phyloP scores from a whole-genome alignment of 2,329 filamentous ascomycete species.

The Anisogramma anomala region DNA sequence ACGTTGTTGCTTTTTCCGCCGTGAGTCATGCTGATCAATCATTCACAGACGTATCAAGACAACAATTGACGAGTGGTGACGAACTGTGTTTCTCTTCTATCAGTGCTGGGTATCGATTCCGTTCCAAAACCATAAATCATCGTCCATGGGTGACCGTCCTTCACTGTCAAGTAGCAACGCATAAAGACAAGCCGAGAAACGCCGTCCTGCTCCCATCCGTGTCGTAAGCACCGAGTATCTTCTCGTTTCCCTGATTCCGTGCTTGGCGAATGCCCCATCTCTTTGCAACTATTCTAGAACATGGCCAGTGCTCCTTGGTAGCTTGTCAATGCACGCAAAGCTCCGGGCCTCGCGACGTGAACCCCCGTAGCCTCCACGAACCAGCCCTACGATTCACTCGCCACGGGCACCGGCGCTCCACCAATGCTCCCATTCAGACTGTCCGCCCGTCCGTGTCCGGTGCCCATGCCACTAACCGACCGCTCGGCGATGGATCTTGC shows the following conservation, averaged over 20 bases:
- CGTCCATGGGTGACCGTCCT: constrained; percentile 5
- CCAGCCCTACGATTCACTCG: constrained; percentile 28
- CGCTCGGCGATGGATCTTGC: constrained; percentile 25
- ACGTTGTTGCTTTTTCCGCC: too few species aligned
- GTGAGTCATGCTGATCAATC: too few species aligned
- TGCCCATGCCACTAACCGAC: constrained; percentile 54
- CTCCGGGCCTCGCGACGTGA: neutral
- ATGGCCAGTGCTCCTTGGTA: neutral
- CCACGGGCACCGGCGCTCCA: constrained; percentile 49
- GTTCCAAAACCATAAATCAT: constrained; percentile 14
- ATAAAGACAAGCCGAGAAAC: constrained; percentile 1
- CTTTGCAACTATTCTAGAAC: neutral
- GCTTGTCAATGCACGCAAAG: neutral
- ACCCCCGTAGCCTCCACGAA: neutral
- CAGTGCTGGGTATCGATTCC: constrained; percentile 15
- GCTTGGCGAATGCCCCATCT: neutral
- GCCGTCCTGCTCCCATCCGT: neutral
- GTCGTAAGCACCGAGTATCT: neutral
- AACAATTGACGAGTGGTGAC: neutral
- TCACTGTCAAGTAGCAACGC: neutral
- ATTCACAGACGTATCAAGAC: too few species aligned
- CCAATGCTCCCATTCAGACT: constrained; percentile 70
- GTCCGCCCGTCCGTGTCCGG: constrained; percentile 66
- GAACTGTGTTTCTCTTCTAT: constrained; percentile 7
- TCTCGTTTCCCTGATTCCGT: neutral